Conservation (phyloP, 106 monocot species). For the Apostasia ramifera region DNA sequence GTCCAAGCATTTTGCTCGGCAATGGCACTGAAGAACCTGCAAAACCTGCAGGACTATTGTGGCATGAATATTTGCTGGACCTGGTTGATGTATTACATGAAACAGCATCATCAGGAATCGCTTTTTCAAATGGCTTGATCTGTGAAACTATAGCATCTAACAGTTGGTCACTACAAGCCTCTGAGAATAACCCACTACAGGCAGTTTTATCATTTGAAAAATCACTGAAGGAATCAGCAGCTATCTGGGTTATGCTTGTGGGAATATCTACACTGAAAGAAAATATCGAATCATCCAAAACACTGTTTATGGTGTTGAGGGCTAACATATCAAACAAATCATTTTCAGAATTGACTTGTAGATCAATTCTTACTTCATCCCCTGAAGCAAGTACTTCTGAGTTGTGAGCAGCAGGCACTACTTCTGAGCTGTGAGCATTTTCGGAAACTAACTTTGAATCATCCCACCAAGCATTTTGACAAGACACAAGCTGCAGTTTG, state of each 20-base stretch:
- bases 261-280: conserved; percentile 21
- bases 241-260: conserved; percentile 20
- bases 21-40: conserved; percentile 16
- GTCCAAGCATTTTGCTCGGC: conserved; percentile 9
- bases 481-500: background rate
- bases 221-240: conserved; percentile 20
- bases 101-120: conserved; percentile 34
- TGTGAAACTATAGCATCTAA: conserved; percentile 85
- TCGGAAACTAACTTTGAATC: background rate
- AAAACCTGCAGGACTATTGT: conserved; percentile 7
- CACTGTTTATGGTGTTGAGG: conserved; percentile 18
- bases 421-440: background rate
- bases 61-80: conserved; percentile 13
- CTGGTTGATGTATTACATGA: conserved; percentile 43
- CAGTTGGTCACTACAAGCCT: conserved; percentile 58
- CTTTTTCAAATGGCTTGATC: conserved; percentile 31
- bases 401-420: background rate
- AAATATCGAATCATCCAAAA: conserved; percentile 16
- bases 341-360: conserved; percentile 11
- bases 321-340: conserved; percentile 69
- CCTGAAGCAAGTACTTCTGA: background rate
- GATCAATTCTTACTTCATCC: background rate
- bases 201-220: conserved; percentile 22
- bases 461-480: conserved; percentile 1
- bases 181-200: conserved; percentile 33